phyloP scores from a whole-genome alignment of 2,329 filamentous ascomycete genomes.

The Claviceps sp. region DNA sequence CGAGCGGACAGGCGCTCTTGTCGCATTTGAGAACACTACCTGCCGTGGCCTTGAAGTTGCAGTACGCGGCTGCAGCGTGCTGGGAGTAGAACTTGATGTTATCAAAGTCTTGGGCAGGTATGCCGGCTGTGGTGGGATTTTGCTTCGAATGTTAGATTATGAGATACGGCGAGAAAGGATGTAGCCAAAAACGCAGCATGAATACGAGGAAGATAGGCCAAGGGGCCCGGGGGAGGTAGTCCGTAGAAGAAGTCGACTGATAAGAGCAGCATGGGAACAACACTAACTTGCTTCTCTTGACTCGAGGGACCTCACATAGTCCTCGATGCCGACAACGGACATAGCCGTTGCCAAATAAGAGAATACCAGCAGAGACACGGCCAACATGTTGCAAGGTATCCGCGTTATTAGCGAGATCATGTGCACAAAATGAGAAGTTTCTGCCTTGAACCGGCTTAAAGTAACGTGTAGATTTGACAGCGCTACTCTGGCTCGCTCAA shows the following conservation, averaged over 20 bases:
- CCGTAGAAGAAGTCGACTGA: not conserved
- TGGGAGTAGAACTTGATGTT: slow-evolving; percentile 36
- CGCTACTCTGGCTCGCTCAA: not conserved
- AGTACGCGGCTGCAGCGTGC: slow-evolving; percentile 39
- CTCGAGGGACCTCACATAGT: slow-evolving; percentile 16
- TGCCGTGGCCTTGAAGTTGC: slow-evolving; percentile 29
- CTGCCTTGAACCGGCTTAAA: not conserved
- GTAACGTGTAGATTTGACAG: not conserved
- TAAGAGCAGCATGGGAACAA: slow-evolving; percentile 4
- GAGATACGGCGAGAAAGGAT: not conserved
- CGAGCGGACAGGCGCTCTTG: slow-evolving; percentile 28
- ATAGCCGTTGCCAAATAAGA: slow-evolving; percentile 14
- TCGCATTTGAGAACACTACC: slow-evolving; percentile 30
- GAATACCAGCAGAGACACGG: slow-evolving; percentile 14
- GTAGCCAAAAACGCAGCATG: not conserved
- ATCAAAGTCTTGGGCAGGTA: slow-evolving; percentile 12
- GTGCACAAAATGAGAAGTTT: not conserved
- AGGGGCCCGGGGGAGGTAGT: not conserved
- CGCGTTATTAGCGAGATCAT: not conserved
- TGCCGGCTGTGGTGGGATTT: slow-evolving; percentile 1
- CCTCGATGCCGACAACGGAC: slow-evolving; percentile 12
- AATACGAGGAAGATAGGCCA: slow-evolving; percentile 4
- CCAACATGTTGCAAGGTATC: slow-evolving; percentile 10
- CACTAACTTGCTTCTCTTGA: slow-evolving; percentile 11
- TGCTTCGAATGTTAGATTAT: not conserved